Percentiles rank a stretch among this genome's conserved stretches.
phyloP scores from a whole-genome alignment of 1,139 yeast species.

The Pichia sp. region DNA sequence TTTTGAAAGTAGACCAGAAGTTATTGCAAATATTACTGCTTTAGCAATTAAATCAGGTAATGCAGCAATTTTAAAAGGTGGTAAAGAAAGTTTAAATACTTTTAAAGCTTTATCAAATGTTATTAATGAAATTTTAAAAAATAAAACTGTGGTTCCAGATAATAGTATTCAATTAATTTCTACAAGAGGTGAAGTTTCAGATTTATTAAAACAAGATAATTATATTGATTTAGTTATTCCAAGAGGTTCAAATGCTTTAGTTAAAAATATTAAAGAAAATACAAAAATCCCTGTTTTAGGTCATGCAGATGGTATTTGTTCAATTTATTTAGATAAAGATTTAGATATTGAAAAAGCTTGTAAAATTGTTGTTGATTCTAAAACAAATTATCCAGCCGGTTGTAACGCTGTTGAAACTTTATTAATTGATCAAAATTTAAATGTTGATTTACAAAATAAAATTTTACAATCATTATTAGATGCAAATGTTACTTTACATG shows the following conservation, averaged over 20 bases:
- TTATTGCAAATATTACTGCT: slow-evolving; percentile 94
- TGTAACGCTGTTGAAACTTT: slow-evolving; percentile 94
- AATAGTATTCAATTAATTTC: slow-evolving; percentile 81
- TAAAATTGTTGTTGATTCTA: slow-evolving; percentile 72
- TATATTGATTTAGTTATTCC: slow-evolving; percentile 95
- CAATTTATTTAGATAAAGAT: slow-evolving; percentile 70
- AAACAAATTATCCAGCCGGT: slow-evolving; percentile 96
- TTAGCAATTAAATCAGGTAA: slow-evolving; percentile 93
- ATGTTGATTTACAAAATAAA: slow-evolving; percentile 27
- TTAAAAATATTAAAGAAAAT: slow-evolving; percentile 70
- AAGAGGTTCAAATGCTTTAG: slow-evolving; percentile 90
- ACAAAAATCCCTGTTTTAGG: slow-evolving; percentile 97
- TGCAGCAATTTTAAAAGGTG: slow-evolving; percentile 95
- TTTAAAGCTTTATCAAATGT: slow-evolving; percentile 76
- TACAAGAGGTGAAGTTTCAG: slow-evolving; percentile 85
- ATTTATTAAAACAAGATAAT: slow-evolving; percentile 73
- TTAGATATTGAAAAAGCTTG: slow-evolving; percentile 75
- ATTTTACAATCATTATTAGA: slow-evolving; percentile 46
- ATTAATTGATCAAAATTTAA: slow-evolving; percentile 54
- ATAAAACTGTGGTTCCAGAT: slow-evolving; percentile 62
- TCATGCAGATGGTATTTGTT: slow-evolving; percentile 97
- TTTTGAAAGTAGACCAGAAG: slow-evolving; percentile 96
- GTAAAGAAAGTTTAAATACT: slow-evolving; percentile 83
- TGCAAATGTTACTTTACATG: slow-evolving; percentile 70
- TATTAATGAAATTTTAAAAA: slow-evolving; percentile 51